Evolutionary conservation across 192 early-diverging fungal genomes (phyloP).

Genomic region (Backusella mclennaniae): DNA sequence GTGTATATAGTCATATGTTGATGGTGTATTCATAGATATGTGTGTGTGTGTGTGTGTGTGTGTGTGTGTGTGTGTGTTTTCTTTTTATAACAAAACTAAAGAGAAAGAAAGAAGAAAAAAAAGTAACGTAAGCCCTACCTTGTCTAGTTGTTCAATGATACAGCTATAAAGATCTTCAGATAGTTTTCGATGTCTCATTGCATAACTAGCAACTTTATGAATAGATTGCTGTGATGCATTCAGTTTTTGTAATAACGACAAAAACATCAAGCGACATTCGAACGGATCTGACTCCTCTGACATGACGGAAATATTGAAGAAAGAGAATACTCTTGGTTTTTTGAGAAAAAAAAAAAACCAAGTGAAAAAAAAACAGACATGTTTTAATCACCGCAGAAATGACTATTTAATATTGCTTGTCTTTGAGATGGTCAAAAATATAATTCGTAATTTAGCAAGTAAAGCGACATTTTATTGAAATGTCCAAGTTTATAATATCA

Average conservation of each 20-base stretch:
- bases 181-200: conserved; percentile 44
- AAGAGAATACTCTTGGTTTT: neutral
- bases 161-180: conserved; percentile 59
- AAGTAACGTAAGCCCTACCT: conserved; percentile 38
- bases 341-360: neutral
- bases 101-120: neutral
- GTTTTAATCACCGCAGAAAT: neutral
- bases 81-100: neutral
- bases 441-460: no score
- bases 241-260: conserved; percentile 45
- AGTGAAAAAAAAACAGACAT: neutral
- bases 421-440: no score
- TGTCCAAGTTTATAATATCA: no score
- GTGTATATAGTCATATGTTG: neutral
- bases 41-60: no score
- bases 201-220: conserved; percentile 52
- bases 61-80: no score
- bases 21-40: neutral
- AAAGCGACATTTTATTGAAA: no score
- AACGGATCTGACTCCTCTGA: conserved; percentile 53
- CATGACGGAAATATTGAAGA: conserved; percentile 13
- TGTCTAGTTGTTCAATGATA: conserved; percentile 53
- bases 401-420: no score
- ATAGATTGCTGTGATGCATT: conserved; percentile 61
- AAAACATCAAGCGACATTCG: conserved; percentile 52